A percentile compares a stretch with the other conserved stretches of the same genome.
Evolutionary conservation across 1,284 basidiomycete species (phyloP).

Genomic region (Fomitopsis pinicola): DNA sequence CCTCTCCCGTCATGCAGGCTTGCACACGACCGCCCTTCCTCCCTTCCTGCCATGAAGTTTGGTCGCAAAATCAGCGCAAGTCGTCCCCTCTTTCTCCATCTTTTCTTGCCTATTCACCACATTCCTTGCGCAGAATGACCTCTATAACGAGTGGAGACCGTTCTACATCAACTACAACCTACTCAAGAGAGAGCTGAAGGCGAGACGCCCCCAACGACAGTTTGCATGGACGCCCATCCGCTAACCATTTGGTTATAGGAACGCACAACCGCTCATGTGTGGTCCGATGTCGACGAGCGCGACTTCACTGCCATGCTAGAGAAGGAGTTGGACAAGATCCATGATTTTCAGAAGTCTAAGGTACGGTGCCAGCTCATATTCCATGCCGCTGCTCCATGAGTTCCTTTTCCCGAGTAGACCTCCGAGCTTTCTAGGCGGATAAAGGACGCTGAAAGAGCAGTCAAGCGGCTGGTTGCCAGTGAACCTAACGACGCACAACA

Average conservation of each 20-base stretch:
- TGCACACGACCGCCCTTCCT: neutral
- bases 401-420: slow-evolving; percentile 45
- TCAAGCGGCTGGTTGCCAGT: slow-evolving; percentile 71
- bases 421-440: slow-evolving; percentile 81
- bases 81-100: slow-evolving; percentile 8
- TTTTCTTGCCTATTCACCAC: neutral
- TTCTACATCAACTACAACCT: slow-evolving; percentile 89
- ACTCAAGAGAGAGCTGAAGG: slow-evolving; percentile 89
- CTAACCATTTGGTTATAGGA: slow-evolving; percentile 30
- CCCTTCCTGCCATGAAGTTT: slow-evolving; percentile 67
- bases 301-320: slow-evolving; percentile 81
- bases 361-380: slow-evolving; percentile 35
- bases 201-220: slow-evolving; percentile 21
- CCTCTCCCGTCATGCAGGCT: slow-evolving; percentile 1
- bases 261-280: slow-evolving; percentile 55
- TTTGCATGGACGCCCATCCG: neutral
- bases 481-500: slow-evolving; percentile 31
- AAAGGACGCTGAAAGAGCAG: slow-evolving; percentile 73
- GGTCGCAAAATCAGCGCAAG: slow-evolving; percentile 82
- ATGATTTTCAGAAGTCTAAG: slow-evolving; percentile 93
- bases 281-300: slow-evolving; percentile 78
- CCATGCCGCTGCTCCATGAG: neutral
- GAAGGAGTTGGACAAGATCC: slow-evolving; percentile 91
- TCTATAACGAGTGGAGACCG: slow-evolving; percentile 88
- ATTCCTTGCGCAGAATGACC: slow-evolving; percentile 54